Evolutionary conservation across 306 rosid species (phyloP).

Genomic region (Inga oerstediana): DNA sequence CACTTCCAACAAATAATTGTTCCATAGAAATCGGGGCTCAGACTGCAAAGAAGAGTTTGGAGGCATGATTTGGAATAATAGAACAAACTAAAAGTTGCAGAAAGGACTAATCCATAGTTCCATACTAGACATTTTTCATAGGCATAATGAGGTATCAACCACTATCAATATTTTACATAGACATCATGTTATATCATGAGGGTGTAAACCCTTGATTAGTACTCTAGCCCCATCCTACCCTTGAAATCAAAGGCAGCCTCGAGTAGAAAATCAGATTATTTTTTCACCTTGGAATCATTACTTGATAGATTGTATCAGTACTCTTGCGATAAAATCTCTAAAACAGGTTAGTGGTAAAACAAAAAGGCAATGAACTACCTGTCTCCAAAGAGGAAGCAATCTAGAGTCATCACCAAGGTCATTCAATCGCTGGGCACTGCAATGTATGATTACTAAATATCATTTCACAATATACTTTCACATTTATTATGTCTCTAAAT

Average conservation of each 20-base stretch:
- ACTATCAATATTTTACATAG: conserved; percentile 1
- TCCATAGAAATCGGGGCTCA: conserved; percentile 91
- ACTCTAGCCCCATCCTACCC: neutral
- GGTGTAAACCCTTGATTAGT: neutral
- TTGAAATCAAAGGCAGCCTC: neutral
- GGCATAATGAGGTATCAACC: conserved; percentile 7
- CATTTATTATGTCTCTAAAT: conserved; percentile 8
- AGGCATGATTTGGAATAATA: conserved; percentile 22
- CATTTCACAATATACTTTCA: conserved; percentile 5
- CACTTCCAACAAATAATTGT: conserved; percentile 79
- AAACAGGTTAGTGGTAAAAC: conserved; percentile 7
- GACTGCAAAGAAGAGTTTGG: conserved; percentile 56
- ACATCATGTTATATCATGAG: neutral
- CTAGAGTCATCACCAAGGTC: conserved; percentile 74
- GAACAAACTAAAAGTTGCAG: conserved; percentile 19
- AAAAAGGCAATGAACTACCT: conserved; percentile 44
- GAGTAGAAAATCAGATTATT: neutral
- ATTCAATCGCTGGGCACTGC: conserved; percentile 70
- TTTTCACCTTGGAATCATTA: neutral
- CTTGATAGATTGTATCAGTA: no score
- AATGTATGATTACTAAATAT: conserved; percentile 36
- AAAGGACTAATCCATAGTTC: conserved; percentile 16
- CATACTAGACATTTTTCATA: conserved; percentile 5
- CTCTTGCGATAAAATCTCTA: neutral
- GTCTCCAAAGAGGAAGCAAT: conserved; percentile 92